These are phyloP conservation scores for Dentipellis sp. DNA, from an alignment of 768 basidiomycete species.

Conservation along the genomic window DNA sequence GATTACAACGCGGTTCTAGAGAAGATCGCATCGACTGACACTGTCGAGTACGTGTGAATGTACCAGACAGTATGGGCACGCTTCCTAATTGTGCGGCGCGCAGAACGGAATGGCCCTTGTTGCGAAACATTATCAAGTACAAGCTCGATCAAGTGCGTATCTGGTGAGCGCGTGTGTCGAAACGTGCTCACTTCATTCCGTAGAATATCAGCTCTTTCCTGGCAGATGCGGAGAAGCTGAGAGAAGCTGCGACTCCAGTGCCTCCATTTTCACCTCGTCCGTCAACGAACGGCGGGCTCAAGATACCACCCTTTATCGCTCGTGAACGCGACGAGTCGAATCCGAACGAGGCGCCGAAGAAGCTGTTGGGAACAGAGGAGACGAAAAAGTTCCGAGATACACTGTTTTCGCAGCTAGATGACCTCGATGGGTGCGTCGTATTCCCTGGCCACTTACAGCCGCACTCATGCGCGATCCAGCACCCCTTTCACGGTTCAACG, in stretches of 20 bases:
- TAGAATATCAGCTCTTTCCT: conserved; percentile 26
- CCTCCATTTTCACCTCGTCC: conserved; percentile 27
- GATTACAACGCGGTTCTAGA: conserved; percentile 53
- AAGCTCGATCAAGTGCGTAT: conserved; percentile 54
- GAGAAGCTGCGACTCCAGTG: conserved; percentile 29
- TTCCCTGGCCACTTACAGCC: conserved; percentile 1
- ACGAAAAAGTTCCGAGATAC: conserved; percentile 44
- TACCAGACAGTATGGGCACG: not conserved
- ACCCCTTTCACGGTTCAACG: conserved; percentile 89
- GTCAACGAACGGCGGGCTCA: conserved; percentile 46
- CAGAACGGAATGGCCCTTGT: conserved; percentile 61
- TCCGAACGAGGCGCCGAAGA: conserved; percentile 44
- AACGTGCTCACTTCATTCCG: not conserved
- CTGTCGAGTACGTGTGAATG: conserved; percentile 35
- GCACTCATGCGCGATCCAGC: conserved; percentile 15
- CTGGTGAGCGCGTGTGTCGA: not conserved
- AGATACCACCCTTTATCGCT: conserved; percentile 64
- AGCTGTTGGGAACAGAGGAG: conserved; percentile 52
- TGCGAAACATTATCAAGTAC: conserved; percentile 65
- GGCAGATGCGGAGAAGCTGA: conserved; percentile 18
- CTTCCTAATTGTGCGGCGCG: not conserved
- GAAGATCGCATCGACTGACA: conserved; percentile 56
- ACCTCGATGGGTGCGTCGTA: conserved; percentile 59
- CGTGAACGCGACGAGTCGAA: conserved; percentile 41
- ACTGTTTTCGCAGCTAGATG: conserved; percentile 58